Evolutionary conservation across 148 eudicot genomes (phyloP), one percentile per base, ranked within the genome.

Genomic region (Cornus controversa): DNA sequence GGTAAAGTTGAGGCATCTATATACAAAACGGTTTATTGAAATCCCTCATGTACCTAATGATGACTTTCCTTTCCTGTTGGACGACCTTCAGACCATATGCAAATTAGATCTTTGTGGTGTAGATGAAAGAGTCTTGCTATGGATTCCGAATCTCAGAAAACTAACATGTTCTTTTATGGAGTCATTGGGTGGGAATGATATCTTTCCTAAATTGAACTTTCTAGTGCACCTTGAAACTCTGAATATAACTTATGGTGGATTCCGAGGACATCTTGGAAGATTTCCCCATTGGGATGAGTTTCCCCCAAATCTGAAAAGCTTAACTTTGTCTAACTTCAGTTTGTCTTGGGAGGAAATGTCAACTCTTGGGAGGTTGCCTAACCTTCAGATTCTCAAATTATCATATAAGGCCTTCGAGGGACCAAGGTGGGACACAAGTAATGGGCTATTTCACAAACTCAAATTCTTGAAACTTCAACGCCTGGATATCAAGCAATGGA

Each of bases 381-480:
- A 31, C 34, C 34, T 31, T 31, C 4, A 31, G 34, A 5, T 31
- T 31, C 34, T 80, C 22, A 80, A 80, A 28, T 57, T 69, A 7
- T n/a, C 23, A 15, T 8, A 5, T 22, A 37, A 26, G 1, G 63
- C 34, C 73, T 75, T 70, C 45, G 50, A 60, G 28, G 75, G 75
- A 37, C 37, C 34, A n/a, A 1, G 4, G 5, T 75, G 75, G 79
- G 75, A 80, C 6, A 65, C 71, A 24, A 65, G 13, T 11, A 54
- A 67, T 13, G 70, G 66, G 26, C 71, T 54, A 29, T 80, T 80
- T 45, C 47, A 8, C 7, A 1, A 40, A 50, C 83, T 80, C 23
- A 80, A 64, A 69, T 60, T 57, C 31, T 80, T 80, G 75, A 75
- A 80, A 45, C 36, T 80, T 37, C 40, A 65, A 7, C 1, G 6